These are phyloP conservation scores for Fusarium subtropicale DNA, from an alignment of 2,329 filamentous ascomycete species.

Conservation along the genomic window DNA sequence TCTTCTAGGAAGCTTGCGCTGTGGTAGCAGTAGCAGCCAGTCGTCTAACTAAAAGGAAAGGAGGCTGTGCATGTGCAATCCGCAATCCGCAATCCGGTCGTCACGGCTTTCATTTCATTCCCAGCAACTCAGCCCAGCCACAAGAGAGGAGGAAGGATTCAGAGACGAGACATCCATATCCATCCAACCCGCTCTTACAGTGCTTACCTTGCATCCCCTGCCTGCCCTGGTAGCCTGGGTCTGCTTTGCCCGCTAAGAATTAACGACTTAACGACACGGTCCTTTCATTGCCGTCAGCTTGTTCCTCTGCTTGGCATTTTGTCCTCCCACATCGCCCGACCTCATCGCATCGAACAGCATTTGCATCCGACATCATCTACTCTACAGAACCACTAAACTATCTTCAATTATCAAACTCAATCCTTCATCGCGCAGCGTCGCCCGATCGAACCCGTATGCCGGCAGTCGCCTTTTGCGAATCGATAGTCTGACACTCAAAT, in stretches of 20 bases:
- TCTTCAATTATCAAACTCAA: slow-evolving; percentile 1
- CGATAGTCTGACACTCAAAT: slow-evolving; percentile 51
- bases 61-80: slow-evolving; percentile 42
- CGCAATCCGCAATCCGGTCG: slow-evolving; percentile 23
- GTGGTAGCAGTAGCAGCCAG: neutral
- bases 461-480: slow-evolving; percentile 44
- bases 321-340: slow-evolving; percentile 28
- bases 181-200: slow-evolving; percentile 18
- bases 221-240: neutral
- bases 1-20: slow-evolving; percentile 26
- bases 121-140: slow-evolving; percentile 27
- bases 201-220: slow-evolving; percentile 30
- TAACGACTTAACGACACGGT: slow-evolving; percentile 34
- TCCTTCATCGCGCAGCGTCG: slow-evolving; percentile 13
- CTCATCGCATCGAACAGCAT: slow-evolving; percentile 27
- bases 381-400: neutral
- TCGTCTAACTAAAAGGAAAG: slow-evolving; percentile 19
- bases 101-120: slow-evolving; percentile 30
- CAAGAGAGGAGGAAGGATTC: slow-evolving; percentile 13
- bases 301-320: slow-evolving; percentile 32
- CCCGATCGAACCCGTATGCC: slow-evolving; percentile 51
- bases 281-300: slow-evolving; percentile 34
- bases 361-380: slow-evolving; percentile 9
- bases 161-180: neutral
- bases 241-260: slow-evolving; percentile 16